Conservation (phyloP, 495 filamentous ascomycete species). For the Penicillium argentinense region DNA sequence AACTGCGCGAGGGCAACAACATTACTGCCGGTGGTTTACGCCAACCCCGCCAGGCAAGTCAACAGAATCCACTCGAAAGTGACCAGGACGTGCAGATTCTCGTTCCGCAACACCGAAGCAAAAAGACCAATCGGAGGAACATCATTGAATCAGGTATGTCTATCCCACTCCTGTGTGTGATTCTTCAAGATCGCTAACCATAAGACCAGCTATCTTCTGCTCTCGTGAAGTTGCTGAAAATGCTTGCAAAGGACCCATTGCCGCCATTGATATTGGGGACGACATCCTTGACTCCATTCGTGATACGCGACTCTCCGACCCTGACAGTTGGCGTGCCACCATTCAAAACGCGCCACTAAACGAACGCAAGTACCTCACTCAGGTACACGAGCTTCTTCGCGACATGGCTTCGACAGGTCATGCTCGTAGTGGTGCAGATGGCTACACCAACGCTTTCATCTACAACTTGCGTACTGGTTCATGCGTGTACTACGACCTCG, state of each 20-base stretch:
- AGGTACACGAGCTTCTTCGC: conserved; percentile 76
- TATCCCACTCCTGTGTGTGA: not conserved
- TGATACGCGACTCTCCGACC: conserved; percentile 71
- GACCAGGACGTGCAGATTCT: conserved; percentile 81
- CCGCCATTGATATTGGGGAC: conserved; percentile 86
- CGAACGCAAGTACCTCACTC: conserved; percentile 83
- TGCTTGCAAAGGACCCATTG: conserved; percentile 73
- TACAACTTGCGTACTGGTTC: conserved; percentile 78
- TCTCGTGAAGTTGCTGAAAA: conserved; percentile 62
- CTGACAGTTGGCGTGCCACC: conserved; percentile 81
- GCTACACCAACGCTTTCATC: conserved; percentile 67
- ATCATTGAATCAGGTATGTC: conserved; percentile 73
- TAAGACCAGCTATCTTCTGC: conserved; percentile 53
- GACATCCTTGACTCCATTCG: conserved; percentile 78
- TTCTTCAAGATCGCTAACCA: conserved; percentile 15
- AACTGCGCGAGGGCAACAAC: conserved; percentile 57
- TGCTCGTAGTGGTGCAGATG: conserved; percentile 42
- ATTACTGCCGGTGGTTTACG: conserved; percentile 43
- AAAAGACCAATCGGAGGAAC: conserved; percentile 83
- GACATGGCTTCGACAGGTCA: conserved; percentile 56
- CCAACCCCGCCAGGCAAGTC: conserved; percentile 46
- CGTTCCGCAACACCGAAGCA: conserved; percentile 73
- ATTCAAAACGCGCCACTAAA: conserved; percentile 74
- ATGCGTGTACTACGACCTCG: conserved; percentile 75
- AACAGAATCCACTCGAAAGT: conserved; percentile 38